A percentile compares a stretch with the other conserved stretches of the same genome.
These are phyloP conservation scores for Theileria annulata DNA, from an alignment of 169 alveolate species.

Conservation along the genomic window DNA sequence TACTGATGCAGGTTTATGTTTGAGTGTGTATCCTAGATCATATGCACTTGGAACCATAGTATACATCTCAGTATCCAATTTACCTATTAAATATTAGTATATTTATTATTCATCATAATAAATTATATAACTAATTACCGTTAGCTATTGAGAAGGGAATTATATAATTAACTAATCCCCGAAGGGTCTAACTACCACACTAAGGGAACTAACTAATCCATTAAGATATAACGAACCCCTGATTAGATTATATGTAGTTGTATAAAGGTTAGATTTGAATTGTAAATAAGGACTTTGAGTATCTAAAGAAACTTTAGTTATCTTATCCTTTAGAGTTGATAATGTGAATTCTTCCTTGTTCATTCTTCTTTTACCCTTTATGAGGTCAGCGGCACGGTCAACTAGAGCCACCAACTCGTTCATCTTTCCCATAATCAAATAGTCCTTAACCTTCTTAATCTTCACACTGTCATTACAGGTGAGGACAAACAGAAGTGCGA, in stretches of 20 bases:
- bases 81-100: slow-evolving; percentile 20
- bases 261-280: slow-evolving; percentile 40
- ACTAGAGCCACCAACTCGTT: slow-evolving; percentile 32
- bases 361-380: slow-evolving; percentile 5
- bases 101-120: neutral
- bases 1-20: slow-evolving; percentile 49
- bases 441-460: slow-evolving; percentile 48
- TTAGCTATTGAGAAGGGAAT: neutral
- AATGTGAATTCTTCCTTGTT: slow-evolving; percentile 7
- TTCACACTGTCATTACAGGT: slow-evolving; percentile 22
- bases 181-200: no score
- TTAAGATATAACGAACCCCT: slow-evolving; percentile 25
- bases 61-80: slow-evolving; percentile 43
- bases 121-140: neutral
- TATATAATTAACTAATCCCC: no score
- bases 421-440: slow-evolving; percentile 51
- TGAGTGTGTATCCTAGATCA: slow-evolving; percentile 54
- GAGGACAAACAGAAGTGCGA: slow-evolving; percentile 37
- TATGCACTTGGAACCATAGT: slow-evolving; percentile 55
- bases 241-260: slow-evolving; percentile 20
- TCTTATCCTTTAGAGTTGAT: slow-evolving; percentile 11
- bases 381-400: slow-evolving; percentile 28
- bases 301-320: slow-evolving; percentile 9
- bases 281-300: slow-evolving; percentile 59
- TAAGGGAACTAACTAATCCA: no score